phyloP scores from a whole-genome alignment of 2,329 filamentous ascomycete genomes.

The Daldinia sp. region DNA sequence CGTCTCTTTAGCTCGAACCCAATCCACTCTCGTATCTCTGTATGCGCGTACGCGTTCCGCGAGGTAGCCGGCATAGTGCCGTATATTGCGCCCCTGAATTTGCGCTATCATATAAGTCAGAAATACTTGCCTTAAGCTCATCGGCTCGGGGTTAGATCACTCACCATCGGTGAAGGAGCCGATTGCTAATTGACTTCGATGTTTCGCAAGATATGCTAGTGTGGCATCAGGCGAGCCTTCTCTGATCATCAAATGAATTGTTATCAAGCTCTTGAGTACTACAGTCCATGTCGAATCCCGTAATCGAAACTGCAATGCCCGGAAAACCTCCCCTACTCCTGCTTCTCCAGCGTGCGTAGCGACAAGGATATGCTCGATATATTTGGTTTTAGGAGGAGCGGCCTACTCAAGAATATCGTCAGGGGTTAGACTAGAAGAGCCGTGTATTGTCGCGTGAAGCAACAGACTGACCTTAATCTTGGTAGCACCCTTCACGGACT shows the following conservation, averaged over 20 bases:
- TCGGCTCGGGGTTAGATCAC: slow-evolving; percentile 50
- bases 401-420: slow-evolving; percentile 66
- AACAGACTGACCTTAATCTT: slow-evolving; percentile 85
- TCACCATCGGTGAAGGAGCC: slow-evolving; percentile 92
- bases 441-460: slow-evolving; percentile 6
- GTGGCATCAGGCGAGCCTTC: slow-evolving; percentile 93
- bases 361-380: slow-evolving; percentile 97
- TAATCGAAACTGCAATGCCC: slow-evolving; percentile 86
- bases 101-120: slow-evolving; percentile 72
- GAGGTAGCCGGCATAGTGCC: slow-evolving; percentile 90
- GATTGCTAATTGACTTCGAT: slow-evolving; percentile 85
- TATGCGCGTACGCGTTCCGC: slow-evolving; percentile 84
- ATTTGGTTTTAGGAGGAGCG: slow-evolving; percentile 97
- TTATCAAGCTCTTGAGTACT: slow-evolving; percentile 96
- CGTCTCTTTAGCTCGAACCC: slow-evolving; percentile 84
- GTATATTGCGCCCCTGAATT: slow-evolving; percentile 93
- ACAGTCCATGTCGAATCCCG: slow-evolving; percentile 99
- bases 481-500: slow-evolving; percentile 98
- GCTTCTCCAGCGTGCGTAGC: slow-evolving; percentile 95
- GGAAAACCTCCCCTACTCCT: slow-evolving; percentile 95
- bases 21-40: slow-evolving; percentile 87
- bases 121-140: slow-evolving; percentile 12
- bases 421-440: slow-evolving; percentile 23
- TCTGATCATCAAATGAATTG: slow-evolving; percentile 96
- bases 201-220: slow-evolving; percentile 83